A percentile compares a stretch with the other conserved stretches of the same genome.
These are phyloP conservation scores for Fonsecaea erecta DNA, from an alignment of 2,329 filamentous ascomycete genomes.

Conservation along the genomic window DNA sequence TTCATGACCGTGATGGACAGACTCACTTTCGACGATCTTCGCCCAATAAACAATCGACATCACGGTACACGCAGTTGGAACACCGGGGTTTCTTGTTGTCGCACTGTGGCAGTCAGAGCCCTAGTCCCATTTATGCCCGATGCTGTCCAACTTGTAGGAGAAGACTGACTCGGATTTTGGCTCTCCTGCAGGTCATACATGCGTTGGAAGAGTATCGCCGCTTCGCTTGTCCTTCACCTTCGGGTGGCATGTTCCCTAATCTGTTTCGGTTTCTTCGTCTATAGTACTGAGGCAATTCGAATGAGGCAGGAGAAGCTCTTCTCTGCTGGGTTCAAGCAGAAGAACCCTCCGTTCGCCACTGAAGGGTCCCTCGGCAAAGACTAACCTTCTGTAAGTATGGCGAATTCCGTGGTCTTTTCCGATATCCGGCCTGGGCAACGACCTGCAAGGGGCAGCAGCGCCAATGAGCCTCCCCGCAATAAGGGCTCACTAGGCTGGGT, in stretches of 20 bases:
- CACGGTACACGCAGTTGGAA: slow-evolving; percentile 19
- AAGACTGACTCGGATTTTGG: slow-evolving; percentile 13
- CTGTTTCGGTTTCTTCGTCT: neutral
- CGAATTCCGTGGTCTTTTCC: neutral
- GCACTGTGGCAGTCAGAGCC: slow-evolving; percentile 4
- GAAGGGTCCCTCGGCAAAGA: neutral
- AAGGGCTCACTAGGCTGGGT: too few species aligned
- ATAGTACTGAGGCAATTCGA: neutral
- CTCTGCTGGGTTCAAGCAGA: neutral
- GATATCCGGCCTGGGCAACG: neutral
- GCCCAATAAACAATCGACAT: slow-evolving; percentile 19
- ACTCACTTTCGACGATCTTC: slow-evolving; percentile 13
- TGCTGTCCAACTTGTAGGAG: neutral
- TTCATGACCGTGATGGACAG: neutral
- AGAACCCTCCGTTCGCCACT: neutral
- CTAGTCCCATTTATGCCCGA: neutral
- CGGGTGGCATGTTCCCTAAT: neutral
- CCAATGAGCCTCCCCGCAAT: too few species aligned
- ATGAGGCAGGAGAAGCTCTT: neutral
- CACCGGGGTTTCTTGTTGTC: slow-evolving; percentile 16
- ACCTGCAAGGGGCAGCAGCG: neutral
- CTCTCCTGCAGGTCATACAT: slow-evolving; percentile 15
- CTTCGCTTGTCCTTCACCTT: slow-evolving; percentile 7
- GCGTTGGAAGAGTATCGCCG: slow-evolving; percentile 16
- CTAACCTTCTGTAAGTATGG: neutral